Base-by-base conservation (phyloP, 108 stramenopile species). In the Pelagomonas calceolata region DNA sequence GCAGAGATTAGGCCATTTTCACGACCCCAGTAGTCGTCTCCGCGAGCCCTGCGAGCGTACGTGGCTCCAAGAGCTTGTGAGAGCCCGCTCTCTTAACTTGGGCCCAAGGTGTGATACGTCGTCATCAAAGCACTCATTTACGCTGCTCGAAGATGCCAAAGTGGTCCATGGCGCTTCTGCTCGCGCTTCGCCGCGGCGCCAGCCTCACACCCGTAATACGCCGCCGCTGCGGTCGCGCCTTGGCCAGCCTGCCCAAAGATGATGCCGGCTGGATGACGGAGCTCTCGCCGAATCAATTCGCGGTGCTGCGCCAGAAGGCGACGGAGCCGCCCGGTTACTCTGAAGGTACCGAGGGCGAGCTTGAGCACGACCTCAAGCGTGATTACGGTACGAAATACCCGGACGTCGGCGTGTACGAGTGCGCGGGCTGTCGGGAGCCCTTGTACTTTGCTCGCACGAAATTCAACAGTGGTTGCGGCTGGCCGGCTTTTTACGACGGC, bases 291-390 rank as follows among this genome's bases (percentile, higher is more conserved):
- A 34, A 46, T 10, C 70, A 70, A 32, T 70, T 70, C 46, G 33
- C 34, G 18, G 70, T 70, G 4, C 12, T 70, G 18, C 70, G 70
- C 14, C 4, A 70, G 45, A 70, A 70, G 18, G 70, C 43, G 34
- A 71, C 70, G 63, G 70, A 71, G 65, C 70, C 70, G 3, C 21
- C 70, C 16, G 70, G 70, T 33, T 71, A 30, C 65, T 63, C 60
- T 0, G 70, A 71, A 15, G 32, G 15, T 32, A 70, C 70, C 26
- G 29, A 32, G 33, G 70, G 70, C 30, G 36, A 70, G 37, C 18
- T 70, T 18, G 70, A 70, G 63, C 36, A 70, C 63, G 70, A 70
- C 16, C 63, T 70, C 26, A 70, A 70, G 46, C 7, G 30, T 12
- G 29, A 43, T 4, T 30, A 15, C 63, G 70, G 70, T 3, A 70